Percentiles rank a stretch among this genome's conserved stretches.
These are phyloP conservation scores for Boletus subparvulus DNA, from an alignment of 768 basidiomycete genomes.

Conservation along the genomic window DNA sequence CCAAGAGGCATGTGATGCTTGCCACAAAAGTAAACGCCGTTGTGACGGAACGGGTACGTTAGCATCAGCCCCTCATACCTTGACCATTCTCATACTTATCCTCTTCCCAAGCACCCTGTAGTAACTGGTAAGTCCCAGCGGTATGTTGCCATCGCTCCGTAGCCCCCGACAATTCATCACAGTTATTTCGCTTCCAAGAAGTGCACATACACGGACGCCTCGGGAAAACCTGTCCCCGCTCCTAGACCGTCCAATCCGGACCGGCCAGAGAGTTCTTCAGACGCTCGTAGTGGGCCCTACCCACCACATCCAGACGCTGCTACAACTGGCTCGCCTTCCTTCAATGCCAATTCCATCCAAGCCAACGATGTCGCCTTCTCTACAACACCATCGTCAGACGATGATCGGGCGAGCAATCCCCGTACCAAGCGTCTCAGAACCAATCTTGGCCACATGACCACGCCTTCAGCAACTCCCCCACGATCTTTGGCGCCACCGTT, in stretches of 20 bases:
- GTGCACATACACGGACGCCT: slow-evolving; percentile 78
- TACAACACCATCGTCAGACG: slow-evolving; percentile 31
- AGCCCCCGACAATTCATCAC: slow-evolving; percentile 10
- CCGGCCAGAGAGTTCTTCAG: slow-evolving; percentile 26
- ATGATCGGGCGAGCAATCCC: slow-evolving; percentile 40
- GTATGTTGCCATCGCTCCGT: neutral
- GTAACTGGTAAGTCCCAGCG: slow-evolving; percentile 60
- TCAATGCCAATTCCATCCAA: slow-evolving; percentile 6
- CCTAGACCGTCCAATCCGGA: slow-evolving; percentile 53
- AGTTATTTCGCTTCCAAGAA: slow-evolving; percentile 81
- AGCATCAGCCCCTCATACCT: slow-evolving; percentile 1
- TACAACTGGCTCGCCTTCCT: slow-evolving; percentile 14
- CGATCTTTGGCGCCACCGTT: slow-evolving; percentile 38
- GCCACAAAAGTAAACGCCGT: slow-evolving; percentile 81
- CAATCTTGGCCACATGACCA: slow-evolving; percentile 39
- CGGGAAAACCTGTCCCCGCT: slow-evolving; percentile 78
- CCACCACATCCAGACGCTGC: slow-evolving; percentile 17
- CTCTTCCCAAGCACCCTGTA: slow-evolving; percentile 61
- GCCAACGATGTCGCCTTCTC: slow-evolving; percentile 12
- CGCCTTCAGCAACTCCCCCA: slow-evolving; percentile 27
- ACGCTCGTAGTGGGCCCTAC: slow-evolving; percentile 22
- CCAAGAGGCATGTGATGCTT: slow-evolving; percentile 71
- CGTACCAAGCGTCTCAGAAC: slow-evolving; percentile 56
- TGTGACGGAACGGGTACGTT: slow-evolving; percentile 77
- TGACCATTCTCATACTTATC: slow-evolving; percentile 2